Evolutionary conservation across 2,329 filamentous ascomycete genomes (phyloP).

Genomic region (Coleophoma crateriformis): DNA sequence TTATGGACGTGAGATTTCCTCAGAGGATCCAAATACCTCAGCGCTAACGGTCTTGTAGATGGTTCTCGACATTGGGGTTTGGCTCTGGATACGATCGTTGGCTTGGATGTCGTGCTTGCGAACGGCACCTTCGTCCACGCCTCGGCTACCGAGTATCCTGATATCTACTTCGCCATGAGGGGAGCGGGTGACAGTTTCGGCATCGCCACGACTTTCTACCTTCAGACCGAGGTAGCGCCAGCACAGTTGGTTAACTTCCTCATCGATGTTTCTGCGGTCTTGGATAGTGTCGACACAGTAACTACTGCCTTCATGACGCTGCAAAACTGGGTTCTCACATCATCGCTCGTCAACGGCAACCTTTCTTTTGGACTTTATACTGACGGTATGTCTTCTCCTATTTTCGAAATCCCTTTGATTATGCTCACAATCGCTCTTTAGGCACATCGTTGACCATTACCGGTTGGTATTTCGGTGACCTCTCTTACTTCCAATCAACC

Average conservation of each 20-base stretch:
- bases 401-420: not conserved
- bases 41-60: not conserved
- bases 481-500: not conserved
- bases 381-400: not conserved
- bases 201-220: constrained; percentile 19
- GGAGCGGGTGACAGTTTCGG: constrained; percentile 26
- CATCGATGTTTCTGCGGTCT: not conserved
- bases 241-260: constrained; percentile 9
- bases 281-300: not conserved
- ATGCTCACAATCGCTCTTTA: not conserved
- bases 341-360: not conserved
- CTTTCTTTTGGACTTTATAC: constrained; percentile 1
- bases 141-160: constrained; percentile 12
- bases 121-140: constrained; percentile 15
- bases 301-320: not conserved
- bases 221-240: constrained; percentile 46
- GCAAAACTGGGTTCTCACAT: not conserved
- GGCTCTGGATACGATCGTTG: constrained; percentile 40
- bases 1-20: constrained; percentile 27
- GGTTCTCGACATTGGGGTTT: constrained; percentile 38
- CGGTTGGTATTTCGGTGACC: not conserved
- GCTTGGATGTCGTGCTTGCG: constrained; percentile 36
- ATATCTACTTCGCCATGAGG: constrained; percentile 21
- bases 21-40: not conserved
- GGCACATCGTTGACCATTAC: not conserved